Conservation (phyloP, 2,329 filamentous ascomycete species). For the Daldinia eschscholtzii region DNA sequence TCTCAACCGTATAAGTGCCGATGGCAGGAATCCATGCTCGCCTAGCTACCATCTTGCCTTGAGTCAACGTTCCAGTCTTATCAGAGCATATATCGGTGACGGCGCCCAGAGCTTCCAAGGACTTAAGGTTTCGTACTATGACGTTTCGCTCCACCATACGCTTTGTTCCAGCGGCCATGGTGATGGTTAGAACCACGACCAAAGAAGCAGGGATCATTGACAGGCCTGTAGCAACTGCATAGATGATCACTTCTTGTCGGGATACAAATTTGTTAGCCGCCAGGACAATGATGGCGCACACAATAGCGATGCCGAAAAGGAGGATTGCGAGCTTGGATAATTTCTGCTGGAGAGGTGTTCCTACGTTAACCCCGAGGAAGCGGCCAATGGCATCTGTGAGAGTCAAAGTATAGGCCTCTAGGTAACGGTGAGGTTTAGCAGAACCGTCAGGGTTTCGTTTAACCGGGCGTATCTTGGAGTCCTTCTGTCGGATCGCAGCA, state of each 20-base stretch:
- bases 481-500: conserved; percentile 67
- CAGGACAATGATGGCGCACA: conserved; percentile 77
- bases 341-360: conserved; percentile 77
- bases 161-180: conserved; percentile 71
- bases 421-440: conserved; percentile 65
- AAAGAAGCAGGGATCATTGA: conserved; percentile 72
- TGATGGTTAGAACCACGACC: conserved; percentile 76
- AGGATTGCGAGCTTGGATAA: conserved; percentile 75
- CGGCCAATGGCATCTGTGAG: conserved; percentile 69
- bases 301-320: conserved; percentile 74
- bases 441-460: conserved; percentile 66
- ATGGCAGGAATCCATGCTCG: conserved; percentile 69
- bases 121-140: conserved; percentile 69
- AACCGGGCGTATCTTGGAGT: conserved; percentile 64
- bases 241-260: conserved; percentile 72
- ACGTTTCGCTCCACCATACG: conserved; percentile 69
- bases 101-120: conserved; percentile 71
- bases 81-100: conserved; percentile 69
- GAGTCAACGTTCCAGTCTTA: conserved; percentile 71
- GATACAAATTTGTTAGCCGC: conserved; percentile 71
- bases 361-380: conserved; percentile 76
- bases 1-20: conserved; percentile 69
- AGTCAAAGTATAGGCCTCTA: conserved; percentile 62
- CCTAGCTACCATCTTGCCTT: conserved; percentile 73
- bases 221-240: conserved; percentile 69